A percentile compares a stretch with the other conserved stretches of the same genome.
Evolutionary conservation across 768 basidiomycete genomes (phyloP).

Genomic region (Psilocybe azurescens): DNA sequence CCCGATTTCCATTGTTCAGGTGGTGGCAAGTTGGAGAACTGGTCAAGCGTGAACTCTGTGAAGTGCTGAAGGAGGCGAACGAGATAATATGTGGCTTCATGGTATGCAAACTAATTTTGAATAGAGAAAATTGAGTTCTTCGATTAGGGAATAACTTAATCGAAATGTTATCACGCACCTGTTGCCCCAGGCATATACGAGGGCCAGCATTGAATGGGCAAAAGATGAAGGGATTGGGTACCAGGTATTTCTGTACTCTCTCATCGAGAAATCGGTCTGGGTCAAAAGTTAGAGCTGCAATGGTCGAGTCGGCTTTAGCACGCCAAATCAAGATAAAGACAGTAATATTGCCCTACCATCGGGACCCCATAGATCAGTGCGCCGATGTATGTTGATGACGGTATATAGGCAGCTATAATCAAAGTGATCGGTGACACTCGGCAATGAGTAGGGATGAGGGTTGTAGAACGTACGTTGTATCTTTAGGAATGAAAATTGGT

Average conservation of each 20-base stretch:
- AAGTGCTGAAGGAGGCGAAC: constrained; percentile 57
- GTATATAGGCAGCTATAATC: constrained; percentile 35
- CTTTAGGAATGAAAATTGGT: constrained; percentile 28
- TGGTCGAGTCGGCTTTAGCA: neutral
- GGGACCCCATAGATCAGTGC: constrained; percentile 57
- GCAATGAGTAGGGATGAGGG: neutral
- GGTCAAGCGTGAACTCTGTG: constrained; percentile 43
- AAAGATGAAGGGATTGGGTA: constrained; percentile 61
- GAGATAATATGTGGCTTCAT: constrained; percentile 53
- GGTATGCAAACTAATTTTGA: constrained; percentile 43
- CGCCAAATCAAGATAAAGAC: neutral
- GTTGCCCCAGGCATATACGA: constrained; percentile 55
- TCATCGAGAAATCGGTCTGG: constrained; percentile 72
- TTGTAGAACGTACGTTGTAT: constrained; percentile 41
- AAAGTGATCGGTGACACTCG: neutral
- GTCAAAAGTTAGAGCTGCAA: constrained; percentile 58
- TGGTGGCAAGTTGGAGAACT: constrained; percentile 34
- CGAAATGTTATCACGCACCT: constrained; percentile 29
- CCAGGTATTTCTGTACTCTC: constrained; percentile 57
- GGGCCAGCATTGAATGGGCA: constrained; percentile 59
- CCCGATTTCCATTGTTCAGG: constrained; percentile 42
- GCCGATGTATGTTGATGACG: constrained; percentile 52
- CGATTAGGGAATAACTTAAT: no score
- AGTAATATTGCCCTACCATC: constrained; percentile 44
- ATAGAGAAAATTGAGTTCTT: no score